Base-by-base conservation (phyloP, 2,329 filamentous ascomycete genomes). In the Taxawa tesnikishii region DNA sequence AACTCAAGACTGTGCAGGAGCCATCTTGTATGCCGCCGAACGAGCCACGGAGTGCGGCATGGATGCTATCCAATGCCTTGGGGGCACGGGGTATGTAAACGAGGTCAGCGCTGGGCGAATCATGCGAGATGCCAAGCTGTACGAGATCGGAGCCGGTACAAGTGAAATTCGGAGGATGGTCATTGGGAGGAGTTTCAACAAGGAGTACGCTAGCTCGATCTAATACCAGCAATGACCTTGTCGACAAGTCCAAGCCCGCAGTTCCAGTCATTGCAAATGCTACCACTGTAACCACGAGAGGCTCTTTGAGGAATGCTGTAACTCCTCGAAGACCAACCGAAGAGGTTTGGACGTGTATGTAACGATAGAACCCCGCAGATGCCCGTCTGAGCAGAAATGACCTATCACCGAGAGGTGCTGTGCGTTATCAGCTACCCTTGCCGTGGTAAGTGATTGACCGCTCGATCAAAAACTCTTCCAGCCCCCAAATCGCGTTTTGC, bases 141-240 rank as follows among this genome's bases (percentile, higher is more conserved):
- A 98, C 55, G 90, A 96, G 61, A 96, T 98, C 53, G 90, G 90
- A 2, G 90, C 90, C 4, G 90, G 90, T 5, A 96, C 90, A 3
- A 94, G 84, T 38, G 90, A 98, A 62, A 79, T 98, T 31, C 69
- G 90, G 43, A 70, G 87, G 42, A 92, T 96, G 75, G 84, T 98
- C 4, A 94, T 98, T 51, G 88, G 90, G 16, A 68, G 87, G 43
- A 81, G 77, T 1, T 94, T 94, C 45, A 94, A 94, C 58, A 87
- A 81, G 61, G 79, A 92, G 58, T 93, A 37, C 17, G 24, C 31
- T 3, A 19, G 28, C 5, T 35, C n/a, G n/a, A n/a, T n/a, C n/a
- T n/a, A n/a, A n/a, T n/a, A n/a, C n/a, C n/a, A n/a, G n/a, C n/a
- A n/a, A n/a, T n/a, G n/a, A n/a, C n/a, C n/a, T n/a, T n/a, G n/a